Conservation (phyloP, 495 filamentous ascomycete genomes). For the Pyrenula aspistea region DNA sequence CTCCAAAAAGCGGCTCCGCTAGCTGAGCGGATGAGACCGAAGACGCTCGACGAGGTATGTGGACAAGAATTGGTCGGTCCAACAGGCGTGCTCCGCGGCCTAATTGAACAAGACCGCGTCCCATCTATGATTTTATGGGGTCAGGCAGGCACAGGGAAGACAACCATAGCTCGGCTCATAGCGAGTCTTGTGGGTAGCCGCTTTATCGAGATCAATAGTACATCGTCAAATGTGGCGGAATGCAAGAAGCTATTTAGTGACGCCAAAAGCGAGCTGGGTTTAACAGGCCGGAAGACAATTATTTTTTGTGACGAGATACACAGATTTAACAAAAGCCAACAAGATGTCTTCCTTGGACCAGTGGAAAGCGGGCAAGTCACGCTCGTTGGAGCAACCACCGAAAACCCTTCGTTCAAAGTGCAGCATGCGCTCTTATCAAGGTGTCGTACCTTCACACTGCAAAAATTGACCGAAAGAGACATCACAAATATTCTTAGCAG, state of each 20-base stretch:
- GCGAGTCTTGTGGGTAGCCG: constrained; percentile 67
- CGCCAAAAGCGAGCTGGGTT: constrained; percentile 63
- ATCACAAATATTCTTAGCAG: constrained; percentile 60
- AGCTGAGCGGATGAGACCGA: constrained; percentile 88
- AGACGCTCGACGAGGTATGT: constrained; percentile 69
- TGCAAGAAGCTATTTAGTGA: constrained; percentile 90
- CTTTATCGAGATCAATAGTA: constrained; percentile 95
- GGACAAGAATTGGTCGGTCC: constrained; percentile 88
- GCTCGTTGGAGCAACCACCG: constrained; percentile 89
- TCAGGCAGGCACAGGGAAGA: constrained; percentile 84
- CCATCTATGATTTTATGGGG: constrained; percentile 97
- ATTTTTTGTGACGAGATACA: constrained; percentile 98
- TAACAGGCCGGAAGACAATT: constrained; percentile 86
- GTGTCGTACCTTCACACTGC: constrained; percentile 80
- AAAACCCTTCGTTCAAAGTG: constrained; percentile 94
- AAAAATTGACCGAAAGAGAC: constrained; percentile 58
- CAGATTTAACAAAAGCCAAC: constrained; percentile 83
- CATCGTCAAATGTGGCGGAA: constrained; percentile 80
- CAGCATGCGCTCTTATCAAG: constrained; percentile 78
- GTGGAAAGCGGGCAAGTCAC: constrained; percentile 88
- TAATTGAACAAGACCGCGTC: constrained; percentile 78
- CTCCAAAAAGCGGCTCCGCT: constrained; percentile 67
- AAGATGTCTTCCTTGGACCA: constrained; percentile 88
- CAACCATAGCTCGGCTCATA: constrained; percentile 89
- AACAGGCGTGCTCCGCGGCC: constrained; percentile 69